Evolutionary conservation across 768 basidiomycete species (phyloP).

Genomic region (Tulasnella calospora): DNA sequence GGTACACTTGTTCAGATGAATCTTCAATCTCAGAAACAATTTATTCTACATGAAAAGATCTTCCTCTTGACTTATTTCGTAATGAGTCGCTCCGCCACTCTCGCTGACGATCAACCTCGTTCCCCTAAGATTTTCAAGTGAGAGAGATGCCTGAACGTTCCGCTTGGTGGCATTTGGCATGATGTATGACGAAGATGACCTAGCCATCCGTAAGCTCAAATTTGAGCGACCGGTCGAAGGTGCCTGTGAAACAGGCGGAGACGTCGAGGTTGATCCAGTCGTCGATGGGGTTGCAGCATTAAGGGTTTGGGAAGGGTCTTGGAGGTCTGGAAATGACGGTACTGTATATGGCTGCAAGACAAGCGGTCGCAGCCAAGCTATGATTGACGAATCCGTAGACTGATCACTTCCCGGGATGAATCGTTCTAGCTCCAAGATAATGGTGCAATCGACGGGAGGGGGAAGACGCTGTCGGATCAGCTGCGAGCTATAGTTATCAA

Average conservation of each 20-base stretch:
- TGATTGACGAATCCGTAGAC: background rate
- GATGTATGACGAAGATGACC: background rate
- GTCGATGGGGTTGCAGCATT: background rate
- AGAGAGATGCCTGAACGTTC: background rate
- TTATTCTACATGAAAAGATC: too few species aligned
- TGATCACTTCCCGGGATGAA: background rate
- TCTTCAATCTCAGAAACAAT: too few species aligned
- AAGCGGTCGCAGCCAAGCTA: background rate
- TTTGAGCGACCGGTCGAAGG: background rate
- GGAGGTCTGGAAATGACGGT: background rate
- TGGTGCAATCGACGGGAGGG: constrained; percentile 53
- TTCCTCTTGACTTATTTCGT: too few species aligned
- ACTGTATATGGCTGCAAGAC: background rate
- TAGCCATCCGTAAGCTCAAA: too few species aligned
- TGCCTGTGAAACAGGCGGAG: background rate
- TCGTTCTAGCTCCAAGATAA: background rate
- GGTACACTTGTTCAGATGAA: too few species aligned
- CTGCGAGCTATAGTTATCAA: constrained; percentile 67
- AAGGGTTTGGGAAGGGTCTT: background rate
- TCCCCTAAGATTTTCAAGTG: background rate
- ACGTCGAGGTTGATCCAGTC: background rate
- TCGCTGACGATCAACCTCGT: background rate
- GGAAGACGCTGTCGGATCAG: constrained; percentile 64
- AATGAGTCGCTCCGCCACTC: too few species aligned
- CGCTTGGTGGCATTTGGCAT: background rate